These are phyloP conservation scores for Sarcomyxa edulis DNA, from an alignment of 768 basidiomycete genomes.

Conservation along the genomic window DNA sequence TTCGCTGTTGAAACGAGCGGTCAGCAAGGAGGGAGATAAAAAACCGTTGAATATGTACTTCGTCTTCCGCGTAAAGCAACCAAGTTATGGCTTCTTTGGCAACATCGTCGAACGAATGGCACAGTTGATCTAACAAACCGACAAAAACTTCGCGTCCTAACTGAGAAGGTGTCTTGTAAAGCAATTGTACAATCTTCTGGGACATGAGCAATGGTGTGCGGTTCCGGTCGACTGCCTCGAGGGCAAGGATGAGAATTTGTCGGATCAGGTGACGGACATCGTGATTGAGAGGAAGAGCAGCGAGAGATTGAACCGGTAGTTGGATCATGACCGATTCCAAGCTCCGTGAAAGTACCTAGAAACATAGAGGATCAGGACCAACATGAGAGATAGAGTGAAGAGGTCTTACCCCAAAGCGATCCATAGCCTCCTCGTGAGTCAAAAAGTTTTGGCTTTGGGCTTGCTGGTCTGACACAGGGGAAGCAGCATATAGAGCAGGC, in stretches of 20 bases:
- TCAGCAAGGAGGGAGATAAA: slow-evolving; percentile 10
- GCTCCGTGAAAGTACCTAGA: slow-evolving; percentile 48
- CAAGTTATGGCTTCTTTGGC: slow-evolving; percentile 96
- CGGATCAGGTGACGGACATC: slow-evolving; percentile 83
- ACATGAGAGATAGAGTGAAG: slow-evolving; percentile 1
- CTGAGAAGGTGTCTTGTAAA: slow-evolving; percentile 85
- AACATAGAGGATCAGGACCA: background rate
- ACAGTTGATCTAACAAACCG: slow-evolving; percentile 81
- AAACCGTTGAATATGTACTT: slow-evolving; percentile 44
- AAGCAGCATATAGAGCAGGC: slow-evolving; percentile 47
- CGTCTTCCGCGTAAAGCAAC: slow-evolving; percentile 95
- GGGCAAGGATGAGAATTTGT: slow-evolving; percentile 79
- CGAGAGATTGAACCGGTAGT: slow-evolving; percentile 65
- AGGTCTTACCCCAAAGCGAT: slow-evolving; percentile 77
- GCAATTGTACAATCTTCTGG: slow-evolving; percentile 91
- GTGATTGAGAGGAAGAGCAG: slow-evolving; percentile 73
- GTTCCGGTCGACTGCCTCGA: slow-evolving; percentile 71
- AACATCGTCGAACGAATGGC: slow-evolving; percentile 85
- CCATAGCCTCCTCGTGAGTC: slow-evolving; percentile 81
- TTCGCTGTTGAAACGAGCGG: slow-evolving; percentile 71
- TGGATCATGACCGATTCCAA: slow-evolving; percentile 78
- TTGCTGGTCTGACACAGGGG: slow-evolving; percentile 57
- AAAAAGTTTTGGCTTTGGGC: slow-evolving; percentile 36
- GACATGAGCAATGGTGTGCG: slow-evolving; percentile 90
- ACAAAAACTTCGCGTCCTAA: slow-evolving; percentile 94